Conservation (phyloP, 176 grass and related monocot species). For the Carex myosuroides region DNA sequence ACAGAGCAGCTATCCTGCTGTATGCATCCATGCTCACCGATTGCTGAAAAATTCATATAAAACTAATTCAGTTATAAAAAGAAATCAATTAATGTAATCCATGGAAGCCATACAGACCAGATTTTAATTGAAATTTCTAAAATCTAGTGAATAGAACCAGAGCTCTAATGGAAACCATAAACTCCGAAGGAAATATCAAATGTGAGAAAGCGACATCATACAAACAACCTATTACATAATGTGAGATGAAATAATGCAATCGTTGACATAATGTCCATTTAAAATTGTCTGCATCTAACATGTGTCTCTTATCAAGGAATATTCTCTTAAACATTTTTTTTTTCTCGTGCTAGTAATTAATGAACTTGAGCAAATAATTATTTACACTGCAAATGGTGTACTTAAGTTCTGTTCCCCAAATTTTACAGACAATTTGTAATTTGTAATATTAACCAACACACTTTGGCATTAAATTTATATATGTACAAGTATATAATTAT, state of each 20-base stretch:
- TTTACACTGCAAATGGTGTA: neutral
- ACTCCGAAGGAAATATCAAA: neutral
- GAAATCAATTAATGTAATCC: neutral
- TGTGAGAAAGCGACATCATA: neutral
- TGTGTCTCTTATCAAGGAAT: neutral
- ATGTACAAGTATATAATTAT: neutral
- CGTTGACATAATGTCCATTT: neutral
- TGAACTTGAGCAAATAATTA: neutral
- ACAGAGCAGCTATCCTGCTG: slow-evolving; percentile 50
- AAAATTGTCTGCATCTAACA: too few relatives aligned
- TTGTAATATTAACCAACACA: neutral
- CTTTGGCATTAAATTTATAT: neutral
- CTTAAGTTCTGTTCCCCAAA: neutral
- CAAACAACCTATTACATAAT: neutral
- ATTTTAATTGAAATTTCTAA: slow-evolving; percentile 3
- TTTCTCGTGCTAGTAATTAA: neutral
- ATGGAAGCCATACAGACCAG: neutral
- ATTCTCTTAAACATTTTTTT: neutral
- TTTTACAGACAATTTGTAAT: neutral
- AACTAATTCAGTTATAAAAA: neutral
- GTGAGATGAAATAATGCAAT: neutral
- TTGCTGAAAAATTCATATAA: slow-evolving; percentile 24
- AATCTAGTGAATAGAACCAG: neutral
- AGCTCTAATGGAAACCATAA: neutral
- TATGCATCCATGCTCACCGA: slow-evolving; percentile 61